Evolutionary conservation across 2,329 filamentous ascomycete genomes (phyloP).

Genomic region (Fusarium sp.): DNA sequence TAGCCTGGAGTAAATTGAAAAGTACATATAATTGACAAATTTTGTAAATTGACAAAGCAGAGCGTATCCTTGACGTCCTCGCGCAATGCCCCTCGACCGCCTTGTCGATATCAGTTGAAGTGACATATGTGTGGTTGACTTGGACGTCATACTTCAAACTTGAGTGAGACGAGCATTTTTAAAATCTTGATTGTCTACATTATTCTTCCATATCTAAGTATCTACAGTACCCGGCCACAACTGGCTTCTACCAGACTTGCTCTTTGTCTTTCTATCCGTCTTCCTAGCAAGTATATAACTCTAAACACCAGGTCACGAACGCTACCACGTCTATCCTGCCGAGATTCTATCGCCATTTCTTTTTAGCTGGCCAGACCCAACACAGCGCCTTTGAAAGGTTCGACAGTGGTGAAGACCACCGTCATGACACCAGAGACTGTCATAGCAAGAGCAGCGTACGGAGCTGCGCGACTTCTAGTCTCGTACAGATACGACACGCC

Average conservation of each 20-base stretch:
- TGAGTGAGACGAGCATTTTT: not conserved
- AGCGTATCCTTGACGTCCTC: slow-evolving; percentile 9
- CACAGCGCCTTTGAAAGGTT: slow-evolving; percentile 54
- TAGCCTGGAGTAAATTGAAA: slow-evolving; percentile 29
- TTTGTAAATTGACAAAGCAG: slow-evolving; percentile 32
- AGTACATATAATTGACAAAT: slow-evolving; percentile 25
- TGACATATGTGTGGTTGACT: slow-evolving; percentile 5
- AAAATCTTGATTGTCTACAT: slow-evolving; percentile 2
- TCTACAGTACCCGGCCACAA: slow-evolving; percentile 18
- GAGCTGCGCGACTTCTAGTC: slow-evolving; percentile 60
- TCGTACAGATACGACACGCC: slow-evolving; percentile 67
- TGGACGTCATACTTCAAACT: not conserved
- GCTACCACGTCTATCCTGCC: slow-evolving; percentile 2
- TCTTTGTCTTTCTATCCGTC: slow-evolving; percentile 19
- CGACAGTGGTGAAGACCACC: slow-evolving; percentile 62
- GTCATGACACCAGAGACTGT: slow-evolving; percentile 65
- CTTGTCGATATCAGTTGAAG: not conserved
- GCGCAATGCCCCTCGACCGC: not conserved
- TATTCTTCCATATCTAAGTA: slow-evolving; percentile 12
- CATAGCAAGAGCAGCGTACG: slow-evolving; percentile 67
- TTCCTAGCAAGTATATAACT: slow-evolving; percentile 24
- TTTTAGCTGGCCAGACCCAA: slow-evolving; percentile 45
- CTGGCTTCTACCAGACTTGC: slow-evolving; percentile 6
- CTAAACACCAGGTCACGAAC: slow-evolving; percentile 24
- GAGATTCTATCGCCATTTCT: not conserved